Evolutionary conservation across 2,329 filamentous ascomycete genomes (phyloP).

Genomic region (Colletotrichum tamarilloi): DNA sequence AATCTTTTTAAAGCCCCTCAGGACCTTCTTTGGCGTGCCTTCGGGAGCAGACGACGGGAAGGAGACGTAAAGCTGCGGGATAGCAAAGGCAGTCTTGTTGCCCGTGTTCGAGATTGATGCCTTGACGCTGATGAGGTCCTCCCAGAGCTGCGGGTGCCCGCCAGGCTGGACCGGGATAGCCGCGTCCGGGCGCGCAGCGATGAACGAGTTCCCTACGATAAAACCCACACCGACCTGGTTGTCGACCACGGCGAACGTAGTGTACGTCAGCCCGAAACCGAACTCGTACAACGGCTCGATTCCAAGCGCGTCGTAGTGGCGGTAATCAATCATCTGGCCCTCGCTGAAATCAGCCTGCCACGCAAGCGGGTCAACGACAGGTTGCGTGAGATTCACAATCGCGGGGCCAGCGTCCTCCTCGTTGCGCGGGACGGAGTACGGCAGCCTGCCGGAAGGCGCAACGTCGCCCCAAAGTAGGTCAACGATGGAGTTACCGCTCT

Average conservation of each 20-base stretch:
- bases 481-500: background rate
- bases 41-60: background rate
- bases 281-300: background rate
- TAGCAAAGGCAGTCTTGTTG: background rate
- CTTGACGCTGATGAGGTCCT: background rate
- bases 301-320: background rate
- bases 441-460: too few species aligned
- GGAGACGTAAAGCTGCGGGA: background rate
- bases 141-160: background rate
- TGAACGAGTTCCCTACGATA: background rate
- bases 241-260: background rate
- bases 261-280: background rate
- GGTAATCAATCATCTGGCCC: background rate
- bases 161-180: background rate
- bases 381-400: too few species aligned
- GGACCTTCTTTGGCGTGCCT: background rate
- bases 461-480: too few species aligned
- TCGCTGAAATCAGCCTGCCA: background rate
- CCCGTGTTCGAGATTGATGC: background rate
- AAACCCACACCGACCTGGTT: background rate
- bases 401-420: too few species aligned
- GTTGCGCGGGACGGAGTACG: too few species aligned
- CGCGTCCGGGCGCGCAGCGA: background rate
- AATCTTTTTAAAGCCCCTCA: background rate
- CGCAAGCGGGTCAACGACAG: background rate